phyloP scores from a whole-genome alignment of 78 protist genomes.

The Speleostelium caveatum region DNA sequence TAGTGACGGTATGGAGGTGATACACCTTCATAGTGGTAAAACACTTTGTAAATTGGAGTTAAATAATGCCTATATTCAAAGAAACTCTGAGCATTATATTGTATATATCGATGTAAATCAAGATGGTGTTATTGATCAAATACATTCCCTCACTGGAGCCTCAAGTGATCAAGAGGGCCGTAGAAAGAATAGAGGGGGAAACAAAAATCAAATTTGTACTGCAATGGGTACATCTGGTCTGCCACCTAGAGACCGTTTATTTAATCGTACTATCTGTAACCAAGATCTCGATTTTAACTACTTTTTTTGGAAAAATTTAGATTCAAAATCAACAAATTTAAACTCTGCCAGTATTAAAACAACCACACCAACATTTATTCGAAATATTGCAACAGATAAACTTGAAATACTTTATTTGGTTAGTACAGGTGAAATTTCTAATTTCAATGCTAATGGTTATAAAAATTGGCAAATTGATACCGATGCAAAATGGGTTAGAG shows the following conservation, averaged over 20 bases:
- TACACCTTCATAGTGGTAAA: constrained; percentile 40
- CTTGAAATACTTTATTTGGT: constrained; percentile 34
- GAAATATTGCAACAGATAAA: neutral
- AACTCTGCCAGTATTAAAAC: neutral
- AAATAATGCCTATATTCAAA: neutral
- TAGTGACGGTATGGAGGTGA: constrained; percentile 44
- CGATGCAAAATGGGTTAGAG: constrained; percentile 19
- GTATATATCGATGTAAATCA: constrained; percentile 32
- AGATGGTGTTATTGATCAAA: constrained; percentile 69
- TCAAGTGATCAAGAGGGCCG: neutral
- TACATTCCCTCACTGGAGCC: constrained; percentile 14
- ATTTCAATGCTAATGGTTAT: constrained; percentile 21
- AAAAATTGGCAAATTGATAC: constrained; percentile 52
- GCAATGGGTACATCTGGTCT: constrained; percentile 45
- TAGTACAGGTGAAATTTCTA: constrained; percentile 24
- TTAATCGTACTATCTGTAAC: constrained; percentile 20
- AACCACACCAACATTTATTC: constrained; percentile 32
- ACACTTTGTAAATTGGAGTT: constrained; percentile 45
- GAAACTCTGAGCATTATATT: constrained; percentile 23
- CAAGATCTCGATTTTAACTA: neutral
- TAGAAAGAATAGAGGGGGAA: neutral
- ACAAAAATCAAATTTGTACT: neutral
- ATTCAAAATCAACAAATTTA: neutral
- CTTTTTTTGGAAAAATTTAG: constrained; percentile 33
- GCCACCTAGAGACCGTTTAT: constrained; percentile 57